Evolutionary conservation across 2,329 filamentous ascomycete species (phyloP).

Genomic region (Hypoxylon sp.): DNA sequence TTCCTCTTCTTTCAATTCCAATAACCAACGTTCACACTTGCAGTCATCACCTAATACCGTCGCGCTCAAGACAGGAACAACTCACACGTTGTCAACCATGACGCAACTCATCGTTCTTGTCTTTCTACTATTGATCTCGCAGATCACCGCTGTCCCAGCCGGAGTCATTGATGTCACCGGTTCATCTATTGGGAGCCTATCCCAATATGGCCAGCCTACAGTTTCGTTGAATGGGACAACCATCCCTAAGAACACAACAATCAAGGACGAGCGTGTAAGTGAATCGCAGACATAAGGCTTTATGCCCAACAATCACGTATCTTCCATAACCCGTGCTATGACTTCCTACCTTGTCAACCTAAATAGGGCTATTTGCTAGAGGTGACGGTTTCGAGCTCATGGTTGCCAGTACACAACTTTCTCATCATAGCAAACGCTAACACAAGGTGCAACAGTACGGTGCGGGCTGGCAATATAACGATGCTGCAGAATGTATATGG

Average conservation of each 20-base stretch:
- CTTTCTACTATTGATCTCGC: slow-evolving; percentile 10
- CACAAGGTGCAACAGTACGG: slow-evolving; percentile 5
- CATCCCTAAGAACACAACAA: slow-evolving; percentile 8
- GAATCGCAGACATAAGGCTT: not conserved
- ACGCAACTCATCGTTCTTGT: slow-evolving; percentile 1
- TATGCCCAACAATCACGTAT: not conserved
- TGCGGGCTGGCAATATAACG: slow-evolving; percentile 35
- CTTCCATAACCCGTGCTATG: not conserved
- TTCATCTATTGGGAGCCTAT: not conserved
- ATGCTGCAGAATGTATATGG: slow-evolving; percentile 29
- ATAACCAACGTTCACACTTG: not conserved
- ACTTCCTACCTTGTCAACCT: not conserved
- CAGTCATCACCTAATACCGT: not conserved
- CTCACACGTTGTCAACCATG: not conserved
- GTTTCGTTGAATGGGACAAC: slow-evolving; percentile 15
- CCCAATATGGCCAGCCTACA: not conserved
- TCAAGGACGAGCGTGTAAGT: slow-evolving; percentile 17
- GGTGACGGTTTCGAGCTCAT: not conserved
- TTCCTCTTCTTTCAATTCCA: not conserved
- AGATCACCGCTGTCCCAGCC: not conserved
- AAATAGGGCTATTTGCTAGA: not conserved
- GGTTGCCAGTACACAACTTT: slow-evolving; percentile 1
- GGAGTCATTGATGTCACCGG: not conserved
- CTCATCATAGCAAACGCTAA: slow-evolving; percentile 1
- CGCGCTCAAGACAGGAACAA: not conserved